These are phyloP conservation scores for Pyrrhoderma noxium DNA, from an alignment of 1,284 basidiomycete species.

Conservation along the genomic window DNA sequence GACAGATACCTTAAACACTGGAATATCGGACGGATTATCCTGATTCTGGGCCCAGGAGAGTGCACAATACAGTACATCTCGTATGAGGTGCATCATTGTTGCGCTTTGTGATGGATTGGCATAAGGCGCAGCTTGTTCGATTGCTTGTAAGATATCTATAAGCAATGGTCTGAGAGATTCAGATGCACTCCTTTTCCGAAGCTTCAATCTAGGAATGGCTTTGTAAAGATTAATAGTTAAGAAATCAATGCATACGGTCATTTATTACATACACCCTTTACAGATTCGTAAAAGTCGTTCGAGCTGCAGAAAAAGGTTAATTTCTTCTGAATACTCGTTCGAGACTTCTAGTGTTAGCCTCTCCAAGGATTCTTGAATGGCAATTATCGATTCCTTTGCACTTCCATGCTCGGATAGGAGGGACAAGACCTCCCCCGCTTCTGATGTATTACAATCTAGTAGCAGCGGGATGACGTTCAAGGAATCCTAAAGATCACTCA, in stretches of 20 bases:
- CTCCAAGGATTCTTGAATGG: constrained; percentile 53
- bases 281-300: constrained; percentile 34
- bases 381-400: constrained; percentile 56
- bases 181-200: constrained; percentile 37
- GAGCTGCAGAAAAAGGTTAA: constrained; percentile 25
- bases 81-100: not conserved
- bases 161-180: constrained; percentile 27
- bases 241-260: not conserved
- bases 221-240: not conserved
- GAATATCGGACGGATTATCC: not conserved
- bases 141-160: not conserved
- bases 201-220: constrained; percentile 46
- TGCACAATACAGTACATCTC: not conserved
- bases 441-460: constrained; percentile 31
- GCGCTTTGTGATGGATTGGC: not conserved
- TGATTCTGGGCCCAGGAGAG: constrained; percentile 6
- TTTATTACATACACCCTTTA: constrained; percentile 29
- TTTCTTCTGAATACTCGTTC: constrained; percentile 26
- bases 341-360: constrained; percentile 29
- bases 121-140: not conserved
- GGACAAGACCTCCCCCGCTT: constrained; percentile 36
- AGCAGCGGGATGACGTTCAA: constrained; percentile 42
- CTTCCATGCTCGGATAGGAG: constrained; percentile 38
- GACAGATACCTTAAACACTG: constrained; percentile 4
- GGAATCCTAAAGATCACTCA: constrained; percentile 37